phyloP scores from a whole-genome alignment of 257 asterid genomes.

The Cordia subcordata region DNA sequence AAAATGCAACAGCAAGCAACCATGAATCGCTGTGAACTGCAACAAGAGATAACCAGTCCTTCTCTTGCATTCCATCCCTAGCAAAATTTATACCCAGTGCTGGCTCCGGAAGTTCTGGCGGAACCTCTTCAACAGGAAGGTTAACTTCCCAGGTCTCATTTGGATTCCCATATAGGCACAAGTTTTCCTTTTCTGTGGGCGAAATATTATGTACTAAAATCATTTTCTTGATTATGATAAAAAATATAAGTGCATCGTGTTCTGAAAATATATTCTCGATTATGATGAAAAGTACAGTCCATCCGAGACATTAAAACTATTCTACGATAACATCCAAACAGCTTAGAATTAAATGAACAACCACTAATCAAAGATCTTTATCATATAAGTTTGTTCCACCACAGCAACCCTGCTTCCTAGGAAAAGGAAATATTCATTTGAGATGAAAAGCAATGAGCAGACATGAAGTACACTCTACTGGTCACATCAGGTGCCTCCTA shows the following conservation, averaged over 20 bases:
- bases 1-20: slow-evolving; percentile 54
- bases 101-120: slow-evolving; percentile 13
- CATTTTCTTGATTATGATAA: too few species aligned
- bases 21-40: slow-evolving; percentile 13
- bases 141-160: slow-evolving; percentile 3
- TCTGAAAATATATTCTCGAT: neutral
- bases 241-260: neutral
- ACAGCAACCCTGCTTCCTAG: too few species aligned
- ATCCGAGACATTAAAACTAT: too few species aligned
- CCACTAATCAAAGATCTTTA: too few species aligned
- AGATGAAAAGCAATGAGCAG: too few species aligned
- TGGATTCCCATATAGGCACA: slow-evolving; percentile 10
- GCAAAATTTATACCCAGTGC: slow-evolving; percentile 15
- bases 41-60: slow-evolving; percentile 12
- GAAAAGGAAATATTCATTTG: too few species aligned
- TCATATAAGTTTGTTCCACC: too few species aligned
- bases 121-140: slow-evolving; percentile 3
- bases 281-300: neutral
- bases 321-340: too few species aligned
- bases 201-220: neutral
- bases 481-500: too few species aligned
- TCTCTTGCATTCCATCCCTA: slow-evolving; percentile 16
- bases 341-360: too few species aligned
- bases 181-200: slow-evolving; percentile 4
- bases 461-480: too few species aligned